These are phyloP conservation scores for Erysimum cheiranthoides DNA, from an alignment of 345 rosid genomes.

Conservation along the genomic window DNA sequence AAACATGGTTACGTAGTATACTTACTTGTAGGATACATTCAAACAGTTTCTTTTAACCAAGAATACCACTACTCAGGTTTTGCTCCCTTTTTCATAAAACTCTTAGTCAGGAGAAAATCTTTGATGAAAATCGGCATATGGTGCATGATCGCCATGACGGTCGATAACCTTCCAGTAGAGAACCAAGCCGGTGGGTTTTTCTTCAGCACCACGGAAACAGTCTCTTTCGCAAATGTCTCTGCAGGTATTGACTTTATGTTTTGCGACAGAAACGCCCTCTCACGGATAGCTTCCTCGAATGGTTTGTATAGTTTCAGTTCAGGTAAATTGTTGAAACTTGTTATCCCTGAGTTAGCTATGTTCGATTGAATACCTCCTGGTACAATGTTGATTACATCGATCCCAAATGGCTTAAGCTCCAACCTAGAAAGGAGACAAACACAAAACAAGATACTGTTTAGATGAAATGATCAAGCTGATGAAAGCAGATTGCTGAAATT, in stretches of 20 bases:
- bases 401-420: constrained; percentile 84
- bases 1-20: neutral
- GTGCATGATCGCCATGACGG: constrained; percentile 57
- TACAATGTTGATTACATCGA: constrained; percentile 71
- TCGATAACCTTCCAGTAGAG: constrained; percentile 64
- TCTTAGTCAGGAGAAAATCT: constrained; percentile 64
- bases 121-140: constrained; percentile 69
- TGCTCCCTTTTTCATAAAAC: constrained; percentile 48
- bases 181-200: constrained; percentile 82
- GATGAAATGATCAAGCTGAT: constrained; percentile 16
- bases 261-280: constrained; percentile 65
- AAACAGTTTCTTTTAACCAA: neutral
- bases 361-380: constrained; percentile 88
- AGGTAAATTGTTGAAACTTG: constrained; percentile 65
- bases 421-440: constrained; percentile 47
- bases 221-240: constrained; percentile 70
- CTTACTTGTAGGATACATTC: constrained; percentile 16
- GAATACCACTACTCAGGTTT: constrained; percentile 8
- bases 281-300: constrained; percentile 59
- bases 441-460: neutral
- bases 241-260: constrained; percentile 58
- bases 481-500: neutral
- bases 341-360: constrained; percentile 64
- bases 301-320: constrained; percentile 80
- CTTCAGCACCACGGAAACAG: constrained; percentile 60